Conservation (phyloP, 2,329 filamentous ascomycete species). For the Thelonectria discophora region DNA sequence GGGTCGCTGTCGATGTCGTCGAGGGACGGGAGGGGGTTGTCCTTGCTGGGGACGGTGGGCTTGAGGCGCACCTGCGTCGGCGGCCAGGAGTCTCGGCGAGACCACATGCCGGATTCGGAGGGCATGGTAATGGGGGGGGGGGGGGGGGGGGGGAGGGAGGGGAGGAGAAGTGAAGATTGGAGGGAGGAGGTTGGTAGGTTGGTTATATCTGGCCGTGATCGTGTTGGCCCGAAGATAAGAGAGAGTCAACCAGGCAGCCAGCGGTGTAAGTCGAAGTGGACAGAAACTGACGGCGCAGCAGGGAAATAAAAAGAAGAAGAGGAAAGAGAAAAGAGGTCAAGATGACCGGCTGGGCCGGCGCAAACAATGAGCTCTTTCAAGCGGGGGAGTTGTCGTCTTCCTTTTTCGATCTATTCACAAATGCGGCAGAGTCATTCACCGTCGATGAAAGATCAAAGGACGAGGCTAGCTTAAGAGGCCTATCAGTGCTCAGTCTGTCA, state of each 20-base stretch:
- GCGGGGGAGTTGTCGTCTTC: slow-evolving; percentile 3
- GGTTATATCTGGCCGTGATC: slow-evolving; percentile 15
- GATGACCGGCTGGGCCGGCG: slow-evolving; percentile 35
- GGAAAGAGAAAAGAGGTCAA: not conserved
- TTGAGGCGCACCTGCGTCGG: slow-evolving; percentile 60
- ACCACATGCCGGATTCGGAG: slow-evolving; percentile 43
- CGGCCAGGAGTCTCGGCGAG: slow-evolving; percentile 60
- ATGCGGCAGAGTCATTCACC: slow-evolving; percentile 36
- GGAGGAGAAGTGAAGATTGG: too few species aligned
- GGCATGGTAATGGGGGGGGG: slow-evolving; percentile 45
- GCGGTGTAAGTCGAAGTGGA: slow-evolving; percentile 31
- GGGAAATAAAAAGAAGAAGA: slow-evolving; percentile 1
- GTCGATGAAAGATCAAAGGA: slow-evolving; percentile 28
- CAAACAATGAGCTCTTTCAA: slow-evolving; percentile 31
- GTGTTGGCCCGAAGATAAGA: not conserved
- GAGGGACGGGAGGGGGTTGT: slow-evolving; percentile 54
- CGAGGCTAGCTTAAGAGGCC: slow-evolving; percentile 11
- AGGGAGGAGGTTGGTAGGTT: not conserved
- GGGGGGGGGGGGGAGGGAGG: not conserved
- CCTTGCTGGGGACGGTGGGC: slow-evolving; percentile 51
- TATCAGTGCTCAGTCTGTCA: not conserved
- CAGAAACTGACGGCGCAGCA: slow-evolving; percentile 30
- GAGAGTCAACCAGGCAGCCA: not conserved
- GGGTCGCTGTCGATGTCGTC: slow-evolving; percentile 63
- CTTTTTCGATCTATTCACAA: slow-evolving; percentile 27